Base-by-base conservation (phyloP, 139 green algal species). In the Coelastrella sp. region DNA sequence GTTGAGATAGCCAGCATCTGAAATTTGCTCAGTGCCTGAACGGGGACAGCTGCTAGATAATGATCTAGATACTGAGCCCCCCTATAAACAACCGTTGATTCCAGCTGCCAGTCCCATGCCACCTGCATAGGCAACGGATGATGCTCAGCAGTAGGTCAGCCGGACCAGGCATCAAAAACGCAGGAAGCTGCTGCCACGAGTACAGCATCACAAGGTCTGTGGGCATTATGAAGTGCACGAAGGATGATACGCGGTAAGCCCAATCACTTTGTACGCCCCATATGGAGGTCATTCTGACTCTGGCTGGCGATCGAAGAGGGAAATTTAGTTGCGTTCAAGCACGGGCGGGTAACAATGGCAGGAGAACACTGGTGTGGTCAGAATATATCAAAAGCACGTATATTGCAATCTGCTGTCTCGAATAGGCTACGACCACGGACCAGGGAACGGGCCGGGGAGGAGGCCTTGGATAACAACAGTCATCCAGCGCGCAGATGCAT, bases 1-100 rank as follows among this genome's bases (percentile, higher is more conserved):
- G 79, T 89, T 50, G 88, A 88, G 6, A 95, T 89, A 34, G 91
- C 92, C 4, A 94, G 34, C 53, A 94, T 85, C 85, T 95, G 92
- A 41, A 94, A 94, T 81, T 91, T 94, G 86, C 88, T 74, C 48
- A 69, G 51, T 8, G 40, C 53, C 17, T 68, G 60, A 17, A 76
- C 41, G 62, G 75, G 60, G 37, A 50, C 57, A n/a, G 57, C 13
- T 17, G 50, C 67, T 35, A 94, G 77, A 75, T 88, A 94, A 73
- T 90, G 79, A 63, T 95, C 92, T 8, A 95, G 88, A 73, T 93
- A 94, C 51, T 74, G 63, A 34, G 90, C 88, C 25, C 89, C 92
- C 43, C 92, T 86, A 85, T 92, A 94, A 9, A 92, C 81, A 4
- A 95, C 71, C 2, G 91, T 89, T 25, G 78, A 89, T 41, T 95